Percentiles rank a stretch among this genome's conserved stretches.
Conservation (phyloP, 1,284 basidiomycete genomes). For the Ceratobasidium sp. region DNA sequence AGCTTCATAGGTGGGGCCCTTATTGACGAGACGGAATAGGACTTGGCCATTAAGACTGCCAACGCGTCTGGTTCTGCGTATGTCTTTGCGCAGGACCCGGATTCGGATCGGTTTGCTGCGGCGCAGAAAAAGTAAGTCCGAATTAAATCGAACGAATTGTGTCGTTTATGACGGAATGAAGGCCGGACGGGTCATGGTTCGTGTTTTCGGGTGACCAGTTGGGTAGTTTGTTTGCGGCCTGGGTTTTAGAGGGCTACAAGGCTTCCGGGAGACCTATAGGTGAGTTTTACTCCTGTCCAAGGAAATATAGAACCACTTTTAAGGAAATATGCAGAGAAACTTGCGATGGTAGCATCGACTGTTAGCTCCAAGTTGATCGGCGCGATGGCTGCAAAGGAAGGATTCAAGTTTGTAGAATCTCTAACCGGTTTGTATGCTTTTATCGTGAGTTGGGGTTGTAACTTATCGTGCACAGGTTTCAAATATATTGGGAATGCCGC, state of each 20-base stretch:
- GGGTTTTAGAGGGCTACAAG: conserved; percentile 65
- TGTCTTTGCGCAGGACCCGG: conserved; percentile 85
- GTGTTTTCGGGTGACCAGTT: conserved; percentile 86
- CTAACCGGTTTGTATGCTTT: conserved; percentile 65
- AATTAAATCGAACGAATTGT: not conserved
- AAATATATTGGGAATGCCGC: conserved; percentile 86
- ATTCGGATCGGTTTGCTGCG: conserved; percentile 83
- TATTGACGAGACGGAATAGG: conserved; percentile 53
- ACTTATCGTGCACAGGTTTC: conserved; percentile 65
- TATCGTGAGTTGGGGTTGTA: not conserved
- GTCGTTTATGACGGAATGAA: conserved; percentile 44
- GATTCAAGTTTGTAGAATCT: conserved; percentile 82
- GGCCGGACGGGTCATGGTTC: conserved; percentile 64
- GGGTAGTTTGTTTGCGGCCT: conserved; percentile 74
- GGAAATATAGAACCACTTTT: conserved; percentile 1
- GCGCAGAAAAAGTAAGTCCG: conserved; percentile 66
- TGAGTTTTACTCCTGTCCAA: conserved; percentile 40
- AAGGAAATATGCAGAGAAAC: conserved; percentile 54
- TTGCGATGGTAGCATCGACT: conserved; percentile 85
- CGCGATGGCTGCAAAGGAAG: conserved; percentile 72
- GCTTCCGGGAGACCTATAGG: conserved; percentile 64
- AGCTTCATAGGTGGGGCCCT: not conserved
- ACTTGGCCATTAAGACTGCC: conserved; percentile 70
- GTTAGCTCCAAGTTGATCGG: conserved; percentile 89
- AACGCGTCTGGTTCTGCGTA: conserved; percentile 59